Conservation (phyloP, 768 basidiomycete species). For the Royoungia palumana region DNA sequence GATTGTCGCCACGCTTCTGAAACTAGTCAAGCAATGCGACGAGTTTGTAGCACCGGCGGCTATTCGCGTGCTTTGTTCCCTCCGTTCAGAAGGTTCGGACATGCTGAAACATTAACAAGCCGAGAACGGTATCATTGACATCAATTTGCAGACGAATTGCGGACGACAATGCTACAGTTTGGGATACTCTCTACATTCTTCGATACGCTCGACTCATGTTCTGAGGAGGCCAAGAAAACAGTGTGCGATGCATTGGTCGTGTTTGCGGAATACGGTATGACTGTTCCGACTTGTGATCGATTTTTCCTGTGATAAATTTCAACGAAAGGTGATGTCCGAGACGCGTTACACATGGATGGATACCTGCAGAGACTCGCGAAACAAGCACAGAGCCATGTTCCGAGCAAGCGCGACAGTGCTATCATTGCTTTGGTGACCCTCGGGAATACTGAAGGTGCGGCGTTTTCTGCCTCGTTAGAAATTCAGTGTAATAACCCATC, state of each 20-base stretch:
- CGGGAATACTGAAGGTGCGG: conserved; percentile 7
- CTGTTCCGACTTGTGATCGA: neutral
- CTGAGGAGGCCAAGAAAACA: conserved; percentile 17
- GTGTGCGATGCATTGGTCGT: conserved; percentile 10
- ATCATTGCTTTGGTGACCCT: conserved; percentile 17
- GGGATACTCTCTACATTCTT: conserved; percentile 15
- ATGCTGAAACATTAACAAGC: no score
- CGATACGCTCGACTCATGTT: conserved; percentile 21
- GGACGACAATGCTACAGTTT: conserved; percentile 14
- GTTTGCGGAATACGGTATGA: conserved; percentile 19
- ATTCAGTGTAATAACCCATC: neutral
- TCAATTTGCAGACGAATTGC: conserved; percentile 14
- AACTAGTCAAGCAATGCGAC: conserved; percentile 19
- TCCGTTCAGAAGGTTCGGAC: conserved; percentile 22
- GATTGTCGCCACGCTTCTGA: conserved; percentile 17
- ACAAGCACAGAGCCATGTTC: conserved; percentile 4
- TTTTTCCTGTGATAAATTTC: neutral
- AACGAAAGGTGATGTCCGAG: conserved; percentile 10
- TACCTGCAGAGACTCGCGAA: conserved; percentile 16
- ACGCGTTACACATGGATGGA: conserved; percentile 1
- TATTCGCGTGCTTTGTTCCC: conserved; percentile 20
- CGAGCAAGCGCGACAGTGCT: conserved; percentile 15
- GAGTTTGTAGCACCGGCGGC: conserved; percentile 31
- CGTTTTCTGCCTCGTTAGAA: neutral
- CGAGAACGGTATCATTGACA: neutral